phyloP scores from a whole-genome alignment of 1,284 basidiomycete genomes.

The Malassezia arunalokei region DNA sequence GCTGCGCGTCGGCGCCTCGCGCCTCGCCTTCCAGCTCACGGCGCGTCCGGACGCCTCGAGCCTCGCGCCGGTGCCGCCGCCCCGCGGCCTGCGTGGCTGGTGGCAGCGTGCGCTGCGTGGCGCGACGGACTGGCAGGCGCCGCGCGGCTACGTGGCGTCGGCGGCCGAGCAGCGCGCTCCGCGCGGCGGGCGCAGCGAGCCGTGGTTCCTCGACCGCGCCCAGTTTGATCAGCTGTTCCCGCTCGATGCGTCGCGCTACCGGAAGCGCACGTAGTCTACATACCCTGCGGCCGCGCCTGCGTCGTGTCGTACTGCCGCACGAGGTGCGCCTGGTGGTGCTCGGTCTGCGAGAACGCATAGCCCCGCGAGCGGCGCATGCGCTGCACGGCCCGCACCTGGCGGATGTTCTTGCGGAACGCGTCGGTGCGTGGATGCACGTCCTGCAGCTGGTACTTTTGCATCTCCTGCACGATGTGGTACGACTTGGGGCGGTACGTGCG shows the following conservation, averaged over 20 bases:
- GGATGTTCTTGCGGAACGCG: constrained; percentile 54
- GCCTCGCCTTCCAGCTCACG: constrained; percentile 16
- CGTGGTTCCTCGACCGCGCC: constrained; percentile 18
- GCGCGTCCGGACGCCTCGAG: constrained; percentile 3
- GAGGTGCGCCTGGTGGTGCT: constrained; percentile 38
- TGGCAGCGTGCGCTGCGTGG: neutral
- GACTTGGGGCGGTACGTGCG: constrained; percentile 78
- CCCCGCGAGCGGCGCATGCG: constrained; percentile 40
- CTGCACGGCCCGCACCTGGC: constrained; percentile 44
- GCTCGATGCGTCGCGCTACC: constrained; percentile 12
- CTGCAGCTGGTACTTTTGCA: constrained; percentile 81
- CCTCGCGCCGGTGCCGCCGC: constrained; percentile 3
- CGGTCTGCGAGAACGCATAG: constrained; percentile 43
- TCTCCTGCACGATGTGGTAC: constrained; percentile 94
- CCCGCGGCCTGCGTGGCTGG: neutral
- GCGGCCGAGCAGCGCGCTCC: constrained; percentile 6
- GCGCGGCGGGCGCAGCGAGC: neutral
- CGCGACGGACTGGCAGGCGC: constrained; percentile 8
- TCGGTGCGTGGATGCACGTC: constrained; percentile 95
- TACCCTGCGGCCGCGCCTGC: constrained; percentile 10
- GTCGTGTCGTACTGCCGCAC: constrained; percentile 46
- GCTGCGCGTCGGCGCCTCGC: constrained; percentile 16
- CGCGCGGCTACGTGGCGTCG: neutral
- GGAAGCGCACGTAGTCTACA: constrained; percentile 1
- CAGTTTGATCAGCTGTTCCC: constrained; percentile 19